Evolutionary conservation across 139 green algal genomes (phyloP).

Genomic region (Chlamydomonas eustigma): DNA sequence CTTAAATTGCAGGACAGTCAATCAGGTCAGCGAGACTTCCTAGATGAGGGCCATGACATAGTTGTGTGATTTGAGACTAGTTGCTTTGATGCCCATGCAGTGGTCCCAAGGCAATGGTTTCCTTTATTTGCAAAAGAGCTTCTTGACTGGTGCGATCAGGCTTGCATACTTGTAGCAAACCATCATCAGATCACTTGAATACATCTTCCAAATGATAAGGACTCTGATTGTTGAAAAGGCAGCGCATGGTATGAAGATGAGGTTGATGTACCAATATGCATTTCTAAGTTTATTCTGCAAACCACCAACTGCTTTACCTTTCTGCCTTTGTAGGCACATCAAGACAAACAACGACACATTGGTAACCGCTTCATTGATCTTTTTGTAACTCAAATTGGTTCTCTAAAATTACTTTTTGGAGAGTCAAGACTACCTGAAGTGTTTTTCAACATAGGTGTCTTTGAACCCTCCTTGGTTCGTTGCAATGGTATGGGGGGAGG

Average conservation of each 20-base stretch:
- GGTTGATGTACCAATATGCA: background rate
- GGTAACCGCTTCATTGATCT: background rate
- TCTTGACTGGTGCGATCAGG: conserved; percentile 1
- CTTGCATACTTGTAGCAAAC: background rate
- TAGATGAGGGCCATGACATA: background rate
- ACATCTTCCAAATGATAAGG: background rate
- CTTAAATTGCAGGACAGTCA: background rate
- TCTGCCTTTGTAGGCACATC: conserved; percentile 12
- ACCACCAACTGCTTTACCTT: background rate
- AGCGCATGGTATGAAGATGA: background rate
- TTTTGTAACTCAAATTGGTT: background rate
- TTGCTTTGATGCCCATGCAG: background rate
- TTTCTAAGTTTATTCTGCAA: background rate
- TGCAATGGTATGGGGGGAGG: conserved; percentile 56
- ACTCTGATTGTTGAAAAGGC: background rate
- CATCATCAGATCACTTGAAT: background rate
- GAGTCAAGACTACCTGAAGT: background rate
- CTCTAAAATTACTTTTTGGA: background rate
- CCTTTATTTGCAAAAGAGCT: background rate
- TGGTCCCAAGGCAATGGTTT: background rate
- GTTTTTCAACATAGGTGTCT: conserved; percentile 28
- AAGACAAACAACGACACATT: background rate
- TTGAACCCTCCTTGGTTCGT: conserved; percentile 64
- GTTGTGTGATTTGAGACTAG: background rate
- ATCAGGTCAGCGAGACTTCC: background rate